Evolutionary conservation across 768 basidiomycete species (phyloP).

Genomic region (Suillus plorans): DNA sequence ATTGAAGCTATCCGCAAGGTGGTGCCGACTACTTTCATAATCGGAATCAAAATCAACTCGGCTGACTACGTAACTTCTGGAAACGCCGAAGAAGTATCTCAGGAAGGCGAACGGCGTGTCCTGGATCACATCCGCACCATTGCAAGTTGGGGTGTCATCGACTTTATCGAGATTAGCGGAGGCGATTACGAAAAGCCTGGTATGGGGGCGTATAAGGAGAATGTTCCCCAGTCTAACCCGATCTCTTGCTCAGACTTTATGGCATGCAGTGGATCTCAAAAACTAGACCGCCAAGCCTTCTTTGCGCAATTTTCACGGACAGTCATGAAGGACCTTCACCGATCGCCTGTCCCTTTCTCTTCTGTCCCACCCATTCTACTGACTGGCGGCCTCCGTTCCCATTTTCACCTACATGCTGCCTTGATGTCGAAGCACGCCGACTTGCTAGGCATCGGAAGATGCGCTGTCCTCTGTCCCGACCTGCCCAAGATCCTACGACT

Average conservation of each 20-base stretch:
- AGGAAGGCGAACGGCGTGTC: conserved; percentile 37
- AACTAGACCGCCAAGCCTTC: conserved; percentile 61
- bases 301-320: conserved; percentile 67
- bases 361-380: conserved; percentile 65
- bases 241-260: conserved; percentile 43
- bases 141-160: conserved; percentile 62
- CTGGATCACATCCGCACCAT: conserved; percentile 62
- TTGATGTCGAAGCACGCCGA: conserved; percentile 60
- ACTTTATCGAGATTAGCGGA: conserved; percentile 88
- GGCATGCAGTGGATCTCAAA: conserved; percentile 18
- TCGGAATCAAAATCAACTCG: conserved; percentile 81
- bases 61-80: conserved; percentile 60
- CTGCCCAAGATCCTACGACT: conserved; percentile 45
- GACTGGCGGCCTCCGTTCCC: conserved; percentile 76
- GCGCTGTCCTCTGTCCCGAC: conserved; percentile 60
- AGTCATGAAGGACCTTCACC: conserved; percentile 38
- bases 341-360: conserved; percentile 18
- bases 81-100: conserved; percentile 31
- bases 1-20: conserved; percentile 52
- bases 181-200: conserved; percentile 84
- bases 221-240: conserved; percentile 11
- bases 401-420: conserved; percentile 51
- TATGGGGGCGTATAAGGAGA: conserved; percentile 29
- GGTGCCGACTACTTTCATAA: conserved; percentile 57
- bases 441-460: conserved; percentile 75